Base-by-base conservation (phyloP, 148 eudicot species). In the Cornus suecica region DNA sequence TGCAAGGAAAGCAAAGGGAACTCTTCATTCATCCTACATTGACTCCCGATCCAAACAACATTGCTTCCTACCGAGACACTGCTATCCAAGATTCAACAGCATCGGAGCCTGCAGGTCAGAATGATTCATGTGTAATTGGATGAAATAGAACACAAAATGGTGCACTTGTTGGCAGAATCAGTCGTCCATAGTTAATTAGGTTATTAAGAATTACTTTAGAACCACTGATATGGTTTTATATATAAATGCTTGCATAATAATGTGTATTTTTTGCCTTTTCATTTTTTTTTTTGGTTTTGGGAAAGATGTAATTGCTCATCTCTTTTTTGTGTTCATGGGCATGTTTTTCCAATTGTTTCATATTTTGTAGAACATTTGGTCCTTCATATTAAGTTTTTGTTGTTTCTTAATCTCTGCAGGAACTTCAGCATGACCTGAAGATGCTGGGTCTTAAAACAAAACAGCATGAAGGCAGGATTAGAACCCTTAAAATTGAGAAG, bases 391-490 rank as follows among this genome's bases (percentile, higher is more conserved):
- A 66, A 34, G 11, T 58, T 78, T 41, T 41, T 66, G 48, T 64
- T 72, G 66, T 28, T 72, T 8, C 42, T 66, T 66, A 52, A 54
- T 79, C 30, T 68, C 66, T 86, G 89, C 91, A 94, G 99, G 91
- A 81, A 77, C 79, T 89, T 77, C 84, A 90, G 77, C 92, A 90
- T 81, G 97, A 90, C 42, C 69, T 90, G 34, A 80, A 86, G 61
- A 80, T 77, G 72, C 60, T 77, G 16, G 99, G 96, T 74, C 74
- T 72, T 64, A 84, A 79, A 80, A 82, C 92, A 58, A 91, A 91
- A 72, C 85, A 86, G 68, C 89, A 91, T 64, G 99, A 92, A 80
- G 92, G 91, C 2, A 88, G 88, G 80, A 69, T 92, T 28, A 87
- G 87, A 75, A 76, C 70, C 72, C 74, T 95, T 69, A 92, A 80